A percentile compares a stretch with the other conserved stretches of the same genome.
Conservation (phyloP, 2,329 filamentous ascomycete species). For the Myotisia sp. region DNA sequence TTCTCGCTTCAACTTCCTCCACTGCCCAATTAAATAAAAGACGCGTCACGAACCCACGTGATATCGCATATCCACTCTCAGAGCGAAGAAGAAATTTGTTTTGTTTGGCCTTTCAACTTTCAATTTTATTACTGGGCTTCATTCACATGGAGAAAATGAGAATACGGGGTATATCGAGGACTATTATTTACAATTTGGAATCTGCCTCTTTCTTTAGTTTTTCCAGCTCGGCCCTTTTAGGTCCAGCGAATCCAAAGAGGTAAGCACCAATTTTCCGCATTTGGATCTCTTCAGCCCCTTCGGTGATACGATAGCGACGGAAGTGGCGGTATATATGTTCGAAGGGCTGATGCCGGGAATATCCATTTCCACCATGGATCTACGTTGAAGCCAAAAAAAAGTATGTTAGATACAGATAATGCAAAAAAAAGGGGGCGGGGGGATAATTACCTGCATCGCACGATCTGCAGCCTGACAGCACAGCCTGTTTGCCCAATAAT, state of each 20-base stretch:
- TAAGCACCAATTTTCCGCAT: conserved; percentile 51
- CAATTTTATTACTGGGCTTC: background rate
- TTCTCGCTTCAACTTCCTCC: too few relatives aligned
- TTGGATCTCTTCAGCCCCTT: conserved; percentile 52
- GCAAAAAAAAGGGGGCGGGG: too few relatives aligned
- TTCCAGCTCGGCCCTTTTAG: conserved; percentile 10
- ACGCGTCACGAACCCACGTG: too few relatives aligned
- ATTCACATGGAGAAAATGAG: too few relatives aligned
- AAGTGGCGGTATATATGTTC: conserved; percentile 54
- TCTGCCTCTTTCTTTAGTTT: conserved; percentile 12
- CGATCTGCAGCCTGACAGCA: conserved; percentile 47
- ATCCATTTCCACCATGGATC: conserved; percentile 45
- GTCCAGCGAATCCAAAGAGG: conserved; percentile 36
- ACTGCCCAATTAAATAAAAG: too few relatives aligned
- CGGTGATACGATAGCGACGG: conserved; percentile 48
- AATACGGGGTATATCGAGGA: too few relatives aligned
- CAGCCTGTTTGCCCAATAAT: conserved; percentile 49
- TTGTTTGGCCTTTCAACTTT: too few relatives aligned
- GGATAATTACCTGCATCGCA: conserved; percentile 42
- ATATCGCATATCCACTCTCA: too few relatives aligned
- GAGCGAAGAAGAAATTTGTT: too few relatives aligned
- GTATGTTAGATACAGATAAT: background rate
- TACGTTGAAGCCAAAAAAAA: too few relatives aligned
- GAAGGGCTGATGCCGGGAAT: conserved; percentile 45
- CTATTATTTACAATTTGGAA: conserved; percentile 11